Percentiles rank a stretch among this genome's conserved stretches.
These are phyloP conservation scores for Suillus bovinus DNA, from an alignment of 768 basidiomycete species.

Conservation along the genomic window DNA sequence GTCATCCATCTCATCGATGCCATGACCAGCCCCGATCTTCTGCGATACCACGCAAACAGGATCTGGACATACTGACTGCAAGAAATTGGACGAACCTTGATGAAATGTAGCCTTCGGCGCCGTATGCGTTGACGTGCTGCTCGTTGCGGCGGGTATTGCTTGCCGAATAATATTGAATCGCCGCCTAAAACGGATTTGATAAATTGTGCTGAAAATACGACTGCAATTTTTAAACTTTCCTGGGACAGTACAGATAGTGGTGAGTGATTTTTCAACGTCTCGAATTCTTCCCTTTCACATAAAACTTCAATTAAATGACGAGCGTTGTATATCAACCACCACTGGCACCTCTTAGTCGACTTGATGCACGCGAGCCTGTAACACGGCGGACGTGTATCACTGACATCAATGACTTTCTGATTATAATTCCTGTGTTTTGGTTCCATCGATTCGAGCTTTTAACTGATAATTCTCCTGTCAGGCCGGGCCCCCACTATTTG, in stretches of 20 bases:
- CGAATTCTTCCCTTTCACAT: not conserved
- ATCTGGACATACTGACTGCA: not conserved
- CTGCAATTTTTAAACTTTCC: not conserved
- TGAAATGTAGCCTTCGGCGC: constrained; percentile 7
- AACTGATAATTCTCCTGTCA: constrained; percentile 17
- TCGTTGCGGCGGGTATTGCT: constrained; percentile 5
- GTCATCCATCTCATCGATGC: constrained; percentile 10
- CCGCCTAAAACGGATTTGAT: constrained; percentile 21
- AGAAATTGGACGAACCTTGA: constrained; percentile 12
- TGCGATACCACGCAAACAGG: not conserved
- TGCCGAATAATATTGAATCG: constrained; percentile 15
- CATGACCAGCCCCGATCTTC: not conserved
- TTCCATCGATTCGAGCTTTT: not conserved
- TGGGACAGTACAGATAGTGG: not conserved
- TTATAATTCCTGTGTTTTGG: constrained; percentile 17
- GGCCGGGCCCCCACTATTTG: not conserved
- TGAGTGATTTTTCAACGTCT: not conserved
- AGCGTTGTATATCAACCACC: constrained; percentile 75
- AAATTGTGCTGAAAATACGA: not conserved
- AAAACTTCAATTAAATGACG: constrained; percentile 53
- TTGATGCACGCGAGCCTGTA: constrained; percentile 42
- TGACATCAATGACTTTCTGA: constrained; percentile 78
- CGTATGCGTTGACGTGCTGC: constrained; percentile 6
- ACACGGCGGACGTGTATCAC: constrained; percentile 49
- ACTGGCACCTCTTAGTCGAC: constrained; percentile 96